These are phyloP conservation scores for Candida maris DNA, from an alignment of 805 yeast genomes.

Conservation along the genomic window DNA sequence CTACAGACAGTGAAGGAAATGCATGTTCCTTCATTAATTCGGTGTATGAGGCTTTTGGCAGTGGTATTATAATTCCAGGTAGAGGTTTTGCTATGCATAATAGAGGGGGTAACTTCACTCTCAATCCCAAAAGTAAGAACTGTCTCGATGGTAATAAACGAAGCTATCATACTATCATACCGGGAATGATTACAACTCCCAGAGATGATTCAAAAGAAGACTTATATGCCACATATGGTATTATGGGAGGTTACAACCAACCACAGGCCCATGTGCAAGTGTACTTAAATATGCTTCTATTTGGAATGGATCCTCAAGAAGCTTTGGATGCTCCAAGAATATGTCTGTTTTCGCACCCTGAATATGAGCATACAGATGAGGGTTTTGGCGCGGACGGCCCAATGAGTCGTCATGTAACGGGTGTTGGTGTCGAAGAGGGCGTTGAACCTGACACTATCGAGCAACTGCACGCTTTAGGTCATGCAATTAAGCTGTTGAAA, in stretches of 20 bases:
- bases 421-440: slow-evolving; percentile 65
- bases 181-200: slow-evolving; percentile 66
- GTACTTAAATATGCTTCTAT: slow-evolving; percentile 58
- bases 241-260: slow-evolving; percentile 83
- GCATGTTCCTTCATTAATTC: slow-evolving; percentile 82
- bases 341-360: slow-evolving; percentile 54
- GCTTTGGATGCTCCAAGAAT: slow-evolving; percentile 75
- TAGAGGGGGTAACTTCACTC: slow-evolving; percentile 72
- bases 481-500: slow-evolving; percentile 41
- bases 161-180: slow-evolving; percentile 81
- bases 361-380: slow-evolving; percentile 38
- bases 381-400: slow-evolving; percentile 68
- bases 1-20: slow-evolving; percentile 64
- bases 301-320: slow-evolving; percentile 66
- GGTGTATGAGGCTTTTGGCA: slow-evolving; percentile 65
- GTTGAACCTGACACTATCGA: slow-evolving; percentile 44
- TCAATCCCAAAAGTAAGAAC: slow-evolving; percentile 54
- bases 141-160: slow-evolving; percentile 66
- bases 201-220: slow-evolving; percentile 28
- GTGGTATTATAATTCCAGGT: slow-evolving; percentile 61
- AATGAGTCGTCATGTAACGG: slow-evolving; percentile 52
- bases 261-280: slow-evolving; percentile 85
- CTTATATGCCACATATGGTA: slow-evolving; percentile 56
- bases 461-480: slow-evolving; percentile 52
- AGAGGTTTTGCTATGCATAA: slow-evolving; percentile 71